A percentile compares a stretch with the other conserved stretches of the same genome.
Conservation (phyloP, 441 rosid genomes). For the Pelargonium myrrhifolium region DNA sequence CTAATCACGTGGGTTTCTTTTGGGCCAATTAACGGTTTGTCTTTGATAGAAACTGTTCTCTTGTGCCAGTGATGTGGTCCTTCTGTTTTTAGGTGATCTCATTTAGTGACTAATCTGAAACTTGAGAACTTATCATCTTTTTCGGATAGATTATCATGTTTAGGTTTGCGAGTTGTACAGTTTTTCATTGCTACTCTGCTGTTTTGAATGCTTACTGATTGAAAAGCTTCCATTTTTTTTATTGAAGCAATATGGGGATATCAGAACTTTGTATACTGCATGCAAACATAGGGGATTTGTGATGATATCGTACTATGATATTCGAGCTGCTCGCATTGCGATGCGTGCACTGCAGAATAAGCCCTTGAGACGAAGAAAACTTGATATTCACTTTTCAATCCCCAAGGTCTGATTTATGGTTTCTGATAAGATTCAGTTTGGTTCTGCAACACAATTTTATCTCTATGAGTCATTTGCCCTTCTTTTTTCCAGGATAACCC, state of each 20-base stretch:
- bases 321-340: constrained; percentile 78
- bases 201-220: constrained; percentile 16
- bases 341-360: constrained; percentile 79
- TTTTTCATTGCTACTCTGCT: constrained; percentile 4
- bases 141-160: not conserved
- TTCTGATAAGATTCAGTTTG: constrained; percentile 4
- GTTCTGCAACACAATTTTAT: constrained; percentile 13
- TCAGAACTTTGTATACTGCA: constrained; percentile 73
- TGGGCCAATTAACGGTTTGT: not conserved
- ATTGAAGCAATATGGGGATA: constrained; percentile 76
- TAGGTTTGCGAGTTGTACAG: not conserved
- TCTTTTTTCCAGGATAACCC: constrained; percentile 58
- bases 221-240: constrained; percentile 17
- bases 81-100: not conserved
- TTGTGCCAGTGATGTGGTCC: not conserved
- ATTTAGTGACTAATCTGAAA: not conserved
- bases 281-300: constrained; percentile 94
- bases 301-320: constrained; percentile 87
- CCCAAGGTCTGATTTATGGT: constrained; percentile 49
- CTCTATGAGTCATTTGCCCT: constrained; percentile 13
- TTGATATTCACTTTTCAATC: constrained; percentile 83
- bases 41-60: not conserved
- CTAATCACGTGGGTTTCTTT: not conserved
- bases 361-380: constrained; percentile 67
- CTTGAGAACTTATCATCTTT: not conserved